These are phyloP conservation scores for Geosmithia putterillii DNA, from an alignment of 2,329 filamentous ascomycete species.

Conservation along the genomic window DNA sequence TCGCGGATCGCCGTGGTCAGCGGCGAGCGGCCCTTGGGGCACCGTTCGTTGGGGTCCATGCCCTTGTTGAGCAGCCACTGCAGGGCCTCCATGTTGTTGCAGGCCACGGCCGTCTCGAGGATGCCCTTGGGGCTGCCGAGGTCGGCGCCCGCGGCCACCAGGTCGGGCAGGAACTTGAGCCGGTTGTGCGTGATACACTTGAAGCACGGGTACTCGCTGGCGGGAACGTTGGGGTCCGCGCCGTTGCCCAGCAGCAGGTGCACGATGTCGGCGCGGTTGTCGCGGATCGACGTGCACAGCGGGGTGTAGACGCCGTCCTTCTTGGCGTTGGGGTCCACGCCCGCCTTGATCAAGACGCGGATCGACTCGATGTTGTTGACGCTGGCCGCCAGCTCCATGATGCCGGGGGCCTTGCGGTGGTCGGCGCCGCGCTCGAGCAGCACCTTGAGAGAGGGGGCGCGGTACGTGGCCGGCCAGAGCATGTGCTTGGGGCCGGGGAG, in stretches of 20 bases:
- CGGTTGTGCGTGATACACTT: slow-evolving; percentile 58
- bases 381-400: slow-evolving; percentile 52
- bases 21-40: slow-evolving; percentile 44
- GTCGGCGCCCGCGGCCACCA: slow-evolving; percentile 49
- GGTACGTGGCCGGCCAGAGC: slow-evolving; percentile 52
- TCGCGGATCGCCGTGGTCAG: slow-evolving; percentile 55
- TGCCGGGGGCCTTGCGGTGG: slow-evolving; percentile 43
- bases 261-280: slow-evolving; percentile 51
- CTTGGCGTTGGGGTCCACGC: slow-evolving; percentile 47
- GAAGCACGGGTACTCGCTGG: slow-evolving; percentile 53
- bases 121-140: slow-evolving; percentile 50
- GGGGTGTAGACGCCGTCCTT: slow-evolving; percentile 59
- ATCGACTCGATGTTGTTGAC: slow-evolving; percentile 53
- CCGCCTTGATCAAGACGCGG: slow-evolving; percentile 40
- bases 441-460: slow-evolving; percentile 43
- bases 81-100: slow-evolving; percentile 48
- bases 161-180: slow-evolving; percentile 43
- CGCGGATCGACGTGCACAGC: slow-evolving; percentile 55
- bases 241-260: slow-evolving; percentile 42
- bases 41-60: slow-evolving; percentile 47
- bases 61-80: slow-evolving; percentile 48
- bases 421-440: slow-evolving; percentile 49
- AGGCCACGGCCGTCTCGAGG: slow-evolving; percentile 49
- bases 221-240: slow-evolving; percentile 50
- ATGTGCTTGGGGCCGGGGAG: slow-evolving; percentile 57